phyloP scores from a whole-genome alignment of 768 basidiomycete species.

The Atractiella rhizophila region DNA sequence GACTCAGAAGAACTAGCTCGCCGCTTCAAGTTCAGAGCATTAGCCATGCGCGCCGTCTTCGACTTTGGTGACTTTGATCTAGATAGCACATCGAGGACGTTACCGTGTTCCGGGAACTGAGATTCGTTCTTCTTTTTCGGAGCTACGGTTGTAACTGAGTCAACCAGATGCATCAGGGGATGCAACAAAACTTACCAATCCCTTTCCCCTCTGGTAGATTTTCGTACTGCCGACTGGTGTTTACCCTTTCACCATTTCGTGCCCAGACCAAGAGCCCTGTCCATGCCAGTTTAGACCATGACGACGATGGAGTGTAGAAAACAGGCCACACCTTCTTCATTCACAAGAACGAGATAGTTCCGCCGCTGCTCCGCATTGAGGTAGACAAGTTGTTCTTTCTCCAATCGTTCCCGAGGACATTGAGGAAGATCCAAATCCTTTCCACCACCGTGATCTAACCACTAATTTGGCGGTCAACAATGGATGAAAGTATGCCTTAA shows the following conservation, averaged over 20 bases:
- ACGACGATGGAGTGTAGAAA: too few species aligned
- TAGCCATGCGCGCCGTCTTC: too few species aligned
- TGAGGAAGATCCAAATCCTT: slow-evolving; percentile 20
- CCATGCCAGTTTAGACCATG: too few species aligned
- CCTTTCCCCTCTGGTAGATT: slow-evolving; percentile 16
- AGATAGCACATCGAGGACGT: too few species aligned
- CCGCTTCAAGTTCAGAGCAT: too few species aligned
- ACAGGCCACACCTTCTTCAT: slow-evolving; percentile 16
- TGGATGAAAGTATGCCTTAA: neutral
- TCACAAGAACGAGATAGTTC: slow-evolving; percentile 21
- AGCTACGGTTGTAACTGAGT: too few species aligned
- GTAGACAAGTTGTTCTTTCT: slow-evolving; percentile 10
- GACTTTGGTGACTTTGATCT: too few species aligned
- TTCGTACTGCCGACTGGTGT: slow-evolving; percentile 17
- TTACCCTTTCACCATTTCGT: slow-evolving; percentile 13
- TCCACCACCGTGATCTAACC: slow-evolving; percentile 22
- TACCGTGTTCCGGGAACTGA: too few species aligned
- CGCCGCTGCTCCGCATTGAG: slow-evolving; percentile 20
- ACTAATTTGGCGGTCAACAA: slow-evolving; percentile 3
- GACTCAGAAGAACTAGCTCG: too few species aligned
- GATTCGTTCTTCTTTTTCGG: too few species aligned
- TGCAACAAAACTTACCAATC: slow-evolving; percentile 18
- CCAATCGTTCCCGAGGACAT: slow-evolving; percentile 17
- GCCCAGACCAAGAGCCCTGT: slow-evolving; percentile 13
- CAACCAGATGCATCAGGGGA: too few species aligned